phyloP scores from a whole-genome alignment of 768 basidiomycete species.

The Podaxis pistillaris region DNA sequence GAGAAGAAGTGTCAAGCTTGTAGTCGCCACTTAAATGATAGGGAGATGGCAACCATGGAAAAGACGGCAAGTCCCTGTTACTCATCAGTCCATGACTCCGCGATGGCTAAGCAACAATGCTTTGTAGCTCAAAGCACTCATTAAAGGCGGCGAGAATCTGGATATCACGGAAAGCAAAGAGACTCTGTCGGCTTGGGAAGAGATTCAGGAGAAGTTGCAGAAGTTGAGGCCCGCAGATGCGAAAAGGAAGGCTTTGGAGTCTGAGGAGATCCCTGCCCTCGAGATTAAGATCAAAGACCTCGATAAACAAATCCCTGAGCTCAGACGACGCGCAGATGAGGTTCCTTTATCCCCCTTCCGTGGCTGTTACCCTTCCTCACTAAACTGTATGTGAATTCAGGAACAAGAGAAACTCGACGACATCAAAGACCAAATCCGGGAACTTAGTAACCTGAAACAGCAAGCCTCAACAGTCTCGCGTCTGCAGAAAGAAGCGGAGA shows the following conservation, averaged over 20 bases:
- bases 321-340: constrained; percentile 57
- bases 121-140: constrained; percentile 7
- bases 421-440: constrained; percentile 58
- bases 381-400: constrained; percentile 30
- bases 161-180: constrained; percentile 27
- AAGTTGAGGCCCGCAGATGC: constrained; percentile 56
- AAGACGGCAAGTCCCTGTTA: constrained; percentile 46
- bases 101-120: background rate
- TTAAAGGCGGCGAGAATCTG: background rate
- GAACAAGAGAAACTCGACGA: constrained; percentile 48
- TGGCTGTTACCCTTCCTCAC: constrained; percentile 2
- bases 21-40: constrained; percentile 59
- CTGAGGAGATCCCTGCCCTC: constrained; percentile 63
- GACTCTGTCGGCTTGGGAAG: constrained; percentile 61
- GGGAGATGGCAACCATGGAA: constrained; percentile 58
- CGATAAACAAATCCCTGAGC: constrained; percentile 52
- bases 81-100: background rate
- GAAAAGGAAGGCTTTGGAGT: constrained; percentile 51
- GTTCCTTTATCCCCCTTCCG: constrained; percentile 33
- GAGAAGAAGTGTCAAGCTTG: constrained; percentile 77
- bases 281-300: constrained; percentile 59
- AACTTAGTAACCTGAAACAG: constrained; percentile 58
- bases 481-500: constrained; percentile 56
- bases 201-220: constrained; percentile 55
- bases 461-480: constrained; percentile 58